phyloP scores from a whole-genome alignment of 805 yeast genomes.

The Cyberlindnera euphorbiae region DNA sequence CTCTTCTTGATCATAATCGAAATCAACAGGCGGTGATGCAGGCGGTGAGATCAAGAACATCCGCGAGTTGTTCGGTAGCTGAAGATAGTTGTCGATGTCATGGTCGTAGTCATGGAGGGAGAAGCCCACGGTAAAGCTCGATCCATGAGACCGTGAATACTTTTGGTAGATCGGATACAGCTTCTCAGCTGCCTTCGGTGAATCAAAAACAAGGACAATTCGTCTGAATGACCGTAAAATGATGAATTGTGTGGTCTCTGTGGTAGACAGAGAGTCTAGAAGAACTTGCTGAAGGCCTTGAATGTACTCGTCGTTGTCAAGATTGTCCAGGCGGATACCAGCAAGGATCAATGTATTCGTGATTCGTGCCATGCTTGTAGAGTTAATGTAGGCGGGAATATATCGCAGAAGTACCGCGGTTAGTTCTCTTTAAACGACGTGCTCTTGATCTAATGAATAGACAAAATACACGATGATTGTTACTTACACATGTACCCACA shows the following conservation, averaged over 20 bases:
- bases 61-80: constrained; percentile 30
- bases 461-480: no score
- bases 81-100: constrained; percentile 22
- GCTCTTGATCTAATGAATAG: no score
- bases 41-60: constrained; percentile 39
- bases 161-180: constrained; percentile 7
- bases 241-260: constrained; percentile 26
- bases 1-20: constrained; percentile 33
- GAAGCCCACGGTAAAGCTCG: constrained; percentile 14
- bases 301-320: constrained; percentile 19
- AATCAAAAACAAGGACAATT: constrained; percentile 24
- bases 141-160: not conserved
- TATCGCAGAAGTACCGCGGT: no score
- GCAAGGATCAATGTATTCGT: constrained; percentile 27
- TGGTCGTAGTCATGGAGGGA: constrained; percentile 16
- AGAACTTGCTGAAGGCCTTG: constrained; percentile 24
- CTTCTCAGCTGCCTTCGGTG: constrained; percentile 6
- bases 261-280: constrained; percentile 13
- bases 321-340: constrained; percentile 13
- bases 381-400: not conserved
- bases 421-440: no score
- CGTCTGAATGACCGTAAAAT: constrained; percentile 25
- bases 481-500: no score
- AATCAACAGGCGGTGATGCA: constrained; percentile 38
- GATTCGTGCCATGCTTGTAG: no score